Evolutionary conservation across 805 yeast species (phyloP).

Genomic region (Maudiozyma turicensis): DNA sequence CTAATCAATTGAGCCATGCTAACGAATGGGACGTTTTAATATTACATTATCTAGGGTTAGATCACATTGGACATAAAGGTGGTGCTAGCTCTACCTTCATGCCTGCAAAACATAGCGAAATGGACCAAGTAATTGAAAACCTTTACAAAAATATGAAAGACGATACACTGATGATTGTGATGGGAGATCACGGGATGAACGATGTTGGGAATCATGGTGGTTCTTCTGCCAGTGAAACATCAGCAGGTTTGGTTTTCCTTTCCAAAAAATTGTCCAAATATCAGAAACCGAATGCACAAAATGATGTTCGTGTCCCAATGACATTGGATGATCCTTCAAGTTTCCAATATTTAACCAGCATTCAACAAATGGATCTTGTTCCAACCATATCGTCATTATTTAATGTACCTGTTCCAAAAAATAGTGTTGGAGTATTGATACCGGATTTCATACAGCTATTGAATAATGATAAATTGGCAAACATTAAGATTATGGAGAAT

Average conservation of each 20-base stretch:
- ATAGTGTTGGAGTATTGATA: slow-evolving; percentile 71
- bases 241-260: slow-evolving; percentile 65
- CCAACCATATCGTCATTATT: slow-evolving; percentile 76
- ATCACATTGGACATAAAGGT: slow-evolving; percentile 96
- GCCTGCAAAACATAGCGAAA: slow-evolving; percentile 75
- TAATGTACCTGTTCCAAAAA: slow-evolving; percentile 86
- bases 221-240: slow-evolving; percentile 84
- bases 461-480: slow-evolving; percentile 26
- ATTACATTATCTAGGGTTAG: slow-evolving; percentile 86
- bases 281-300: slow-evolving; percentile 11
- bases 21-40: slow-evolving; percentile 75
- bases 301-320: slow-evolving; percentile 27
- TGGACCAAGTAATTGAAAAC: slow-evolving; percentile 58
- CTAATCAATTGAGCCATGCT: slow-evolving; percentile 38
- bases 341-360: slow-evolving; percentile 45
- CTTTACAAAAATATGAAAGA: slow-evolving; percentile 40
- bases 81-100: slow-evolving; percentile 78
- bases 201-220: slow-evolving; percentile 97
- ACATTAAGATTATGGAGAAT: slow-evolving; percentile 36
- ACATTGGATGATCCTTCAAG: slow-evolving; percentile 26
- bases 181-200: slow-evolving; percentile 97
- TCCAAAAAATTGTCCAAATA: slow-evolving; percentile 46
- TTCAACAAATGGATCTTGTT: slow-evolving; percentile 85
- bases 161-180: slow-evolving; percentile 57
- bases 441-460: slow-evolving; percentile 47